Evolutionary conservation across 1,284 basidiomycete genomes (phyloP), one percentile per base, ranked within the genome.

Genomic region (Puccinia horiana): DNA sequence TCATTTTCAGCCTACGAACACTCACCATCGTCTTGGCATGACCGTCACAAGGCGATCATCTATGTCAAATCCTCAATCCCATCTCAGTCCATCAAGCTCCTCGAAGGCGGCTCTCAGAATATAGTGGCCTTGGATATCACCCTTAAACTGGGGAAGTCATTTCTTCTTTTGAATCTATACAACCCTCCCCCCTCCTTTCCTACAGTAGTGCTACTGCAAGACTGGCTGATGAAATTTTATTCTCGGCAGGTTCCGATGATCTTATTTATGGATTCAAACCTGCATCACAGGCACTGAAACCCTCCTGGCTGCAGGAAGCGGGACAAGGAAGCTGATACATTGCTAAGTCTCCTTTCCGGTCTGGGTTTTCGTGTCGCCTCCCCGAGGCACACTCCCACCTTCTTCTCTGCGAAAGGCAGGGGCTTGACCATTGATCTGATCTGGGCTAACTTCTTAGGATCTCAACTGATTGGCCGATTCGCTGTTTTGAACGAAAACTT

Each of bases 161-260:
- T 69, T 23, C 9, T 16, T 16, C 4, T 69, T 35, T n/a, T 69
- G 6, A 69, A 69, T 69, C 23, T 40, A 9, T 76, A 76, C 29
- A 76, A 76, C 75, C 75, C 75, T 14, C 54, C 75, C 9, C 16
- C n/a, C 42, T 40, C 54, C 11, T 63, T 76, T 20, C 14, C 14
- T 26, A 9, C 32, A 9, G 35, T 76, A 2, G 23, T 3, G 3
- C 16, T n/a, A 44, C 23, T 76, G n/a, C 18, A 40, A n/a, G 1
- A 18, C 2, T 61, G 75, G 52, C 75, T 76, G 29, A 47, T 35
- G 4, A 14, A 4, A 1, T 35, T 40, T 44, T 35, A 58, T 29
- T 42, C 54, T 6, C 20, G n/a, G 2, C n/a, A 26, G 26, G 32
- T 37, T 1, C 20, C 56, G 2, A 5, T 76, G 23, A 76, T 76